Conservation (phyloP, 2,329 filamentous ascomycete species). For the Plenodomus biglobosus region DNA sequence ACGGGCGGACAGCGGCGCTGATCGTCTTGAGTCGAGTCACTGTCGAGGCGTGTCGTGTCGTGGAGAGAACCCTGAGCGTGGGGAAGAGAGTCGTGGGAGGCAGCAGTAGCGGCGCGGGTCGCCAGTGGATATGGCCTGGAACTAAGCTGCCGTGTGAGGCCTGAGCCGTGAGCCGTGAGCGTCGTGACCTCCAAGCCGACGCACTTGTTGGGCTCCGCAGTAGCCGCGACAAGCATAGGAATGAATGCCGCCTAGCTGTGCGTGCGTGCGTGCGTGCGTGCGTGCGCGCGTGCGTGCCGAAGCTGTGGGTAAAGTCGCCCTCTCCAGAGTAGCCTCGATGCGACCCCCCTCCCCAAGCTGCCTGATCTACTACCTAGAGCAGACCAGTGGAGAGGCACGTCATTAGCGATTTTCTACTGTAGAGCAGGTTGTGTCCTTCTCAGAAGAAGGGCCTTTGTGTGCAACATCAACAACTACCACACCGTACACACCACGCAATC, state of each 20-base stretch:
- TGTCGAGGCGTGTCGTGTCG: conserved; percentile 4
- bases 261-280: no score
- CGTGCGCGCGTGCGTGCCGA: neutral
- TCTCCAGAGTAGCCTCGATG: neutral
- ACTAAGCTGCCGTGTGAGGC: neutral
- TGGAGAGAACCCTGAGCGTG: conserved; percentile 21
- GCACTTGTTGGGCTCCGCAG: conserved; percentile 26
- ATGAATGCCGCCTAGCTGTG: neutral
- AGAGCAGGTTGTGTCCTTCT: no score
- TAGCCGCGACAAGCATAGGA: conserved; percentile 33
- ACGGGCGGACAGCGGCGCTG: neutral
- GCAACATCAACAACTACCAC: no score
- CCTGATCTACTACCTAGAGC: neutral
- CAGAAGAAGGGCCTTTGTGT: no score
- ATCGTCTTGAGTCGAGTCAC: no score
- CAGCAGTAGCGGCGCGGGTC: conserved; percentile 14
- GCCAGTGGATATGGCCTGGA: conserved; percentile 13
- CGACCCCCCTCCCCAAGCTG: neutral
- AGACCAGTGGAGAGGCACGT: neutral
- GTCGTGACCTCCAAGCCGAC: conserved; percentile 3
- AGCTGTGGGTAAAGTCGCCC: neutral
- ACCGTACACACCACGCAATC: no score
- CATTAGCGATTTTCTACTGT: no score
- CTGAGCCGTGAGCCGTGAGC: neutral
- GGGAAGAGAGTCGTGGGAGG: conserved; percentile 19